Evolutionary conservation across 2,329 filamentous ascomycete species (phyloP).

Genomic region (Monosporascus cannonballus): DNA sequence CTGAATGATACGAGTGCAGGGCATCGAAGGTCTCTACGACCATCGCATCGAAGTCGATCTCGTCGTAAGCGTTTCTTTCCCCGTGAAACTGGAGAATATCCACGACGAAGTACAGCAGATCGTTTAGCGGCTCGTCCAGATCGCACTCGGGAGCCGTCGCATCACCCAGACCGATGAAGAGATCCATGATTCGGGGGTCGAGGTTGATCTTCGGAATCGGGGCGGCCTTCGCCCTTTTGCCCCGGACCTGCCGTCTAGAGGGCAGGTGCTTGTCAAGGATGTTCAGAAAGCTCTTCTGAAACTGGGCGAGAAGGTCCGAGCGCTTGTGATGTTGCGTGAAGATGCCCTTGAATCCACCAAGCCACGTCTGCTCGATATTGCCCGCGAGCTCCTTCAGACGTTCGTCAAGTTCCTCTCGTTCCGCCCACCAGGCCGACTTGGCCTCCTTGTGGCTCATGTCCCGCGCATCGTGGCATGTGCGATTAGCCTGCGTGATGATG

Average conservation of each 20-base stretch:
- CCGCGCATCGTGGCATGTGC: constrained; percentile 67
- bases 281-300: constrained; percentile 70
- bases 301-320: constrained; percentile 61
- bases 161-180: constrained; percentile 82
- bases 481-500: constrained; percentile 76
- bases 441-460: constrained; percentile 69
- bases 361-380: constrained; percentile 88
- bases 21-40: constrained; percentile 83
- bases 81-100: constrained; percentile 96
- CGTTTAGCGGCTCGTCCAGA: constrained; percentile 82
- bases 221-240: constrained; percentile 45
- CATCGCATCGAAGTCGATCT: constrained; percentile 93
- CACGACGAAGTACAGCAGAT: constrained; percentile 91
- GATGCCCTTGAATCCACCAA: constrained; percentile 92
- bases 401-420: constrained; percentile 72
- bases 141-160: constrained; percentile 62
- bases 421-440: constrained; percentile 83
- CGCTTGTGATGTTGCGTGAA: constrained; percentile 69
- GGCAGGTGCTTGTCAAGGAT: constrained; percentile 81
- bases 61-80: constrained; percentile 93
- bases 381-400: constrained; percentile 72
- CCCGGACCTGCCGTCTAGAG: constrained; percentile 61
- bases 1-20: constrained; percentile 67
- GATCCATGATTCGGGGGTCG: constrained; percentile 64
- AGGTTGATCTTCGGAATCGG: constrained; percentile 37